Conservation (phyloP, 305 asterid genomes). For the Rubia tinctorum region DNA sequence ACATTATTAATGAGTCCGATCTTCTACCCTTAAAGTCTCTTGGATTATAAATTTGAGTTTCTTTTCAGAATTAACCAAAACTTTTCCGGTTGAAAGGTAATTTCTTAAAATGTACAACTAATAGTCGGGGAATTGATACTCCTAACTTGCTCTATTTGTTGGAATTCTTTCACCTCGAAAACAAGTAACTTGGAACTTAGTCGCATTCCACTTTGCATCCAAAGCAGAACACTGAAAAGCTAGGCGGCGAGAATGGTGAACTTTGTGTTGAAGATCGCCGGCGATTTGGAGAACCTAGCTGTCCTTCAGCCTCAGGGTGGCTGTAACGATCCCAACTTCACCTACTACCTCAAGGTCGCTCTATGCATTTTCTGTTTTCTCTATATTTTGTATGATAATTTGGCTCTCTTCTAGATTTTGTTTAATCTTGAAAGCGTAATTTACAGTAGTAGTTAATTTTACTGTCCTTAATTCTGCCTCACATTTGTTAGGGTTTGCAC, state of each 20-base stretch:
- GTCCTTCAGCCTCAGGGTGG: conserved; percentile 87
- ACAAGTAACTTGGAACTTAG: no score
- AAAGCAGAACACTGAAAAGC: neutral
- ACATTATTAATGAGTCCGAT: no score
- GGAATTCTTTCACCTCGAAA: no score
- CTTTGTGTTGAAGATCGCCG: conserved; percentile 55
- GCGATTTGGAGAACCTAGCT: conserved; percentile 79
- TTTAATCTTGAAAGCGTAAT: neutral
- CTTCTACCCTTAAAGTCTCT: no score
- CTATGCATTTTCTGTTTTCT: conserved; percentile 4
- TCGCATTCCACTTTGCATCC: no score
- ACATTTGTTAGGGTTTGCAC: neutral
- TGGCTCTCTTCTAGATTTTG: neutral
- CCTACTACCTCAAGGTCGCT: conserved; percentile 67
- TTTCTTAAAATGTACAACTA: no score
- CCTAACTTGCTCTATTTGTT: no score
- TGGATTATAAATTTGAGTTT: no score
- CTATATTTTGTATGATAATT: neutral
- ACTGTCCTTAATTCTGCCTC: neutral
- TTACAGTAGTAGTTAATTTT: no score
- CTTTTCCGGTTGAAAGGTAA: no score
- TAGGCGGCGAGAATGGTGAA: conserved; percentile 53
- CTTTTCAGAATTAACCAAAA: no score
- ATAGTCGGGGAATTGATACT: no score
- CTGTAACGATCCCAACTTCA: conserved; percentile 68